Conservation (phyloP, 1,139 yeast species). For the Blastobotrys illinoisensis region DNA sequence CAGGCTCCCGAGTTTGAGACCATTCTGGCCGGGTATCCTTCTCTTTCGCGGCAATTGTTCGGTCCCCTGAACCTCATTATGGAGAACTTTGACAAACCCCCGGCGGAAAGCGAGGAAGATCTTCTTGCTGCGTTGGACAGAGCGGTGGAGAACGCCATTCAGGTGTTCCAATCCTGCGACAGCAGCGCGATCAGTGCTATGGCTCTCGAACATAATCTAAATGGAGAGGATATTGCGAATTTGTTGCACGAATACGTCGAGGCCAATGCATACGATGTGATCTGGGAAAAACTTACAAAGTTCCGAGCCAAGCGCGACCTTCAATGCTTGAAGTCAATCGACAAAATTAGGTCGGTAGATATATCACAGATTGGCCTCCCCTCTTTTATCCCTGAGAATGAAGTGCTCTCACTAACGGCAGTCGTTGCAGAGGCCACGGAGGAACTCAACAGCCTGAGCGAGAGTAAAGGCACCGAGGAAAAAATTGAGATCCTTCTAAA, state of each 20-base stretch:
- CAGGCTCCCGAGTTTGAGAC: slow-evolving; percentile 20
- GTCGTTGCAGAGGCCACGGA: slow-evolving; percentile 49
- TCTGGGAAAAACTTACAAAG: slow-evolving; percentile 29
- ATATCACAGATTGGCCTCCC: slow-evolving; percentile 69
- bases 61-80: slow-evolving; percentile 34
- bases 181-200: slow-evolving; percentile 27
- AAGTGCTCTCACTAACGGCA: slow-evolving; percentile 37
- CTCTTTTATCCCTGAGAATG: slow-evolving; percentile 32
- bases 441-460: slow-evolving; percentile 48
- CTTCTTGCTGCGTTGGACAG: slow-evolving; percentile 34
- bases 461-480: slow-evolving; percentile 46
- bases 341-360: slow-evolving; percentile 53
- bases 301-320: slow-evolving; percentile 33
- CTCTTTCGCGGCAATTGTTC: slow-evolving; percentile 26
- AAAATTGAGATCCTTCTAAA: slow-evolving; percentile 51
- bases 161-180: slow-evolving; percentile 38
- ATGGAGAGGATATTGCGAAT: slow-evolving; percentile 46
- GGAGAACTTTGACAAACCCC: slow-evolving; percentile 33
- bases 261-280: slow-evolving; percentile 50
- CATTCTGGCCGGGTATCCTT: slow-evolving; percentile 27
- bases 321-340: slow-evolving; percentile 32
- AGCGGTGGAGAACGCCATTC: slow-evolving; percentile 38
- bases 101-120: slow-evolving; percentile 30
- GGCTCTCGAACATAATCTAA: slow-evolving; percentile 36
- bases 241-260: slow-evolving; percentile 68